Evolutionary conservation across 169 alveolate species (phyloP), one percentile per base, ranked within the genome.

Genomic region (Babesia ovata): DNA sequence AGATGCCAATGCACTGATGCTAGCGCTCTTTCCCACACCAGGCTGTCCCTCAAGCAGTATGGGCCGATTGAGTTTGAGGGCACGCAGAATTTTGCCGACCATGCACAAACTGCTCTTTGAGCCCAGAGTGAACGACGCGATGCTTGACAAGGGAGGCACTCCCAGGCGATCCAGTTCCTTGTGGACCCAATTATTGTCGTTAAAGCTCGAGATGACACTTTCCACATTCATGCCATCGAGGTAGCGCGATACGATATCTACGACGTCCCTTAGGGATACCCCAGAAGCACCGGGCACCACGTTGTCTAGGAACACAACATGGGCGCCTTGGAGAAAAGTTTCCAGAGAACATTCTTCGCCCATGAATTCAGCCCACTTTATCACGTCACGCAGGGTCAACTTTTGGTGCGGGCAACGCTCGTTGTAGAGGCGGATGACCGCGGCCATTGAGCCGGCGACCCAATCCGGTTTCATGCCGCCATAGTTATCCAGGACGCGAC

Each of bases 21-120:
- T 91, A 46, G 98, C 94, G 7, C 99, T 97, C 86, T 98, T 98
- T 19, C 99, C 99, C 21, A 97, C 98, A 22, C 99, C 99, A 9
- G 99, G 99, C 17, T 98, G 96, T 12, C 99, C 99, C 86, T 96
- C 99, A 17, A 98, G 92, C 54, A 98, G 90, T 50, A 98, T 95
- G 9, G 99, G 97, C 54, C 95, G 92, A 28, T 83, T 83, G 36
- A 96, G 84, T 69, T 88, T 85, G 93, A 96, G 73, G 17, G 97
- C 98, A 44, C 99, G 90, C 19, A 96, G 82, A 39, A 96, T 92
- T 74, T 71, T 69, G 33, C 60, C 71, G 17, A 78, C 73, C 66
- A 69, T 29, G 13, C n/a, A 22, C 52, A 56, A 50, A 22, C 63
- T 45, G 69, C 13, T 71, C 49, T 57, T 59, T 8, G 70, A 71